Base-by-base conservation (phyloP, 2,329 filamentous ascomycete species). In the Ascochyta viciae-villosae region DNA sequence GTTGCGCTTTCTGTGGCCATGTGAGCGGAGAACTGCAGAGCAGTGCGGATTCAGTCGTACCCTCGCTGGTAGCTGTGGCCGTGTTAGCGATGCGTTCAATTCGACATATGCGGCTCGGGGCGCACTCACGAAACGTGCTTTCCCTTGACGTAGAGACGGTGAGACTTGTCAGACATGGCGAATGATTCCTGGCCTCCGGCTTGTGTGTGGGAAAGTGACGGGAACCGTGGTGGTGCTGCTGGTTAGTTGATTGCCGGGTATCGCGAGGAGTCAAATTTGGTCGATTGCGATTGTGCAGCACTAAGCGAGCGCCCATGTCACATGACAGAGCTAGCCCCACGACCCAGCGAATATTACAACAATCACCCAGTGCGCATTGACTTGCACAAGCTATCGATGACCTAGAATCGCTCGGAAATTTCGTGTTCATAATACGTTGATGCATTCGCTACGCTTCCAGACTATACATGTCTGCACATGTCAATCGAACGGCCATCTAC, bases 61-160 rank as follows among this genome's bases (percentile, higher is more conserved):
- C 90, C 70, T 82, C 94, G 91, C 87, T 96, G 89, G 87, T 96
- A 97, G 84, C 65, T 67, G 58, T 54, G 53, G 48, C 24, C 35
- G 13, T 62, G 59, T 65, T 65, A 65, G 63, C 57, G 47, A 57
- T 57, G 50, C 50, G 90, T 94, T 60, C 48, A 47, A 47, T 44
- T 45, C 49, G 13, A 43, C 13, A 41, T 38, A 26, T 26, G 38
- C 41, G 55, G 39, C 35, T 37, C 43, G 51, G 57, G 49, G 59
- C 93, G 91, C 87, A 96, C 89, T 87, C 96, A 97, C 84, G 66
- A 71, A 84, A 98, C 85, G 89, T 98, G 94, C 83, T 92, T 93
- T 86, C 92, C 94, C 92, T 77, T 77, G 57, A 77, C 74, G 65
- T 77, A 77, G 65, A 77, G 71, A 65, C 71, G 71, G 68, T 74